Base-by-base conservation (phyloP, 2,329 filamentous ascomycete species). In the Bipolaris cookei region DNA sequence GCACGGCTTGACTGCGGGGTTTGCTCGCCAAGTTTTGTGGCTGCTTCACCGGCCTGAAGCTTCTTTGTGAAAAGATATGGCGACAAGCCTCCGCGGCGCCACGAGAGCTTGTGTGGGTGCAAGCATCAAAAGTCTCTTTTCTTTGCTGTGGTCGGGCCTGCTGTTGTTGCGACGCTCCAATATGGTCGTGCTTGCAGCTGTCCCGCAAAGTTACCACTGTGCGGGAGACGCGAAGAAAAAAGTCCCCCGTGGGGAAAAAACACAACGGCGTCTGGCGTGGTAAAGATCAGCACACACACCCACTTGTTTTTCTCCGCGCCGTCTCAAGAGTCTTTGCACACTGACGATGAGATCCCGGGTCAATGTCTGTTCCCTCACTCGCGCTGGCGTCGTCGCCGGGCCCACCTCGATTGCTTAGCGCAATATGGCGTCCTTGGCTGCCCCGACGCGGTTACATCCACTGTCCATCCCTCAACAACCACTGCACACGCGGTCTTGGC, bases 401-500 rank as follows among this genome's bases (percentile, higher is more conserved):
- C 43, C 53, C 56, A 59, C 65, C 32, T 45, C 52, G 56, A 67
- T 68, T 69, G 66, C 69, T 72, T 70, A 61, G 66, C 53, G 51
- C 21, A 11, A 65, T 65, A 67, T 70, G 58, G 65, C 51, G 41
- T 21, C 14, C 71, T 71, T 72, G 66, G 64, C 71, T 51, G 38
- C 23, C 61, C 50, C 28, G 46, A 59, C 50, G 55, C 53, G 63
- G 69, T 69, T 70, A 65, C 70, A 70, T 66, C 49, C 38, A 48
- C 37, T 52, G 48, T 45, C 20, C 42, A 35, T 53, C 42, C 43
- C 51, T 58, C 61, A 61, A 58, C 57, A 68, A 59, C 59, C 63
- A 58, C 59, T 63, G 47, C 57, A 65, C 62, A 61, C 56, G 61
- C 62, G 54, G 61, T 39, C 71, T 74, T 71, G 71, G 71, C 71